These are phyloP conservation scores for Boletus sp. DNA, from an alignment of 768 basidiomycete genomes.

Conservation along the genomic window DNA sequence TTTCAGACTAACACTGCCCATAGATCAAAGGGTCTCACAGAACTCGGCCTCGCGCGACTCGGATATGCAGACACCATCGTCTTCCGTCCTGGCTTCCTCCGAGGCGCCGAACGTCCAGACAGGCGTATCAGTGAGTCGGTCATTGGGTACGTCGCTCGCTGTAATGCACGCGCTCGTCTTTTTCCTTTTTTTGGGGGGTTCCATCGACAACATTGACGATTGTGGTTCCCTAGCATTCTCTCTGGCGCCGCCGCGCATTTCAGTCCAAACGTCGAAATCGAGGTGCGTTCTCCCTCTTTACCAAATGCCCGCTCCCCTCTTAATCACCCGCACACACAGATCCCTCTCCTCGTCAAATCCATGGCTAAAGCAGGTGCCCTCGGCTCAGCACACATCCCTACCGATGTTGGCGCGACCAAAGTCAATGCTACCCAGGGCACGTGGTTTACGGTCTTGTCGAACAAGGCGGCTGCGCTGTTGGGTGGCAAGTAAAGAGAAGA, in stretches of 20 bases:
- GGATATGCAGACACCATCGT: slow-evolving; percentile 71
- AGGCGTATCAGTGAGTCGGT: slow-evolving; percentile 40
- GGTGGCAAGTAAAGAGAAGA: slow-evolving; percentile 15
- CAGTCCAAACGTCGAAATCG: slow-evolving; percentile 39
- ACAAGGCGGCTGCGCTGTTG: slow-evolving; percentile 47
- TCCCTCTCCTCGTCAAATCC: slow-evolving; percentile 52
- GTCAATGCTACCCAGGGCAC: slow-evolving; percentile 31
- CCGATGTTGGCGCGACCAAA: slow-evolving; percentile 41
- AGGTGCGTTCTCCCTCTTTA: slow-evolving; percentile 30
- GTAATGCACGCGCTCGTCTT: too few relatives aligned
- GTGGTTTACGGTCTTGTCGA: slow-evolving; percentile 54
- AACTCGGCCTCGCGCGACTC: slow-evolving; percentile 58
- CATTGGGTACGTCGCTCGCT: slow-evolving; percentile 35
- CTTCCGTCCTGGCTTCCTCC: slow-evolving; percentile 60
- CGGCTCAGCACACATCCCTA: slow-evolving; percentile 48
- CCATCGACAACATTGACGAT: neutral
- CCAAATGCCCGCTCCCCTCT: fast-evolving
- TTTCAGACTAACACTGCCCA: neutral
- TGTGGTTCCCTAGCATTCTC: slow-evolving; percentile 30
- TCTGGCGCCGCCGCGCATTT: slow-evolving; percentile 38
- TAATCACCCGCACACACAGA: slow-evolving; percentile 29
- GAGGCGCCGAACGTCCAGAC: slow-evolving; percentile 44
- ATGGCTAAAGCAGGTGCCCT: slow-evolving; percentile 51
- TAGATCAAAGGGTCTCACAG: slow-evolving; percentile 76
- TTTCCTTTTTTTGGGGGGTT: too few relatives aligned